Base-by-base conservation (phyloP, 768 basidiomycete species). In the Sutorius australiensis region DNA sequence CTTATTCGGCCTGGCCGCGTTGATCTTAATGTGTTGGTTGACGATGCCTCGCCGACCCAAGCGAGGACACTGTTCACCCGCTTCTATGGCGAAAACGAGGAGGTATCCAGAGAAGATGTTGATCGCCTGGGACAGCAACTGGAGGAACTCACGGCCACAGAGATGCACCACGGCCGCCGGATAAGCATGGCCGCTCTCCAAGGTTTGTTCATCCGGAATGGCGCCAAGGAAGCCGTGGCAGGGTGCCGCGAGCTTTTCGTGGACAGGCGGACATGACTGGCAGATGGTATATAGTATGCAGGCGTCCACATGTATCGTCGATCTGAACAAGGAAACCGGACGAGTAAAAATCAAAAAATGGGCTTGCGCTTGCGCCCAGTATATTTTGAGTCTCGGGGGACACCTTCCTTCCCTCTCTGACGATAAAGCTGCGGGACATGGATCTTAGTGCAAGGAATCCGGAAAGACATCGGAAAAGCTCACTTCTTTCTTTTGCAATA, bases 141-240 rank as follows among this genome's bases (percentile, higher is more conserved):
- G 39, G 76, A 80, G 48, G 62, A 71, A 37, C 72, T 84, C 6
- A 78, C 95, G 7, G 65, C 73, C 43, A 69, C 69, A 14, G 82
- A 86, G 62, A 75, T 77, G 72, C 61, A 67, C 39, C 62, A 63
- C 5, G 86, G 84, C 0, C 73, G 75, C 64, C 72, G 80, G 38
- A 77, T 97, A 53, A 98, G 94, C 66, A 99, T 99, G 97, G 97
- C 97, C 32, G 84, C 89, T 34, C 74, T 99, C 55, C 97, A 99
- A 63, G 97, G 97, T 17, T 80, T 89, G 32, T 98, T 99, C 71
- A 99, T 99, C 61, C 81, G 89, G 53, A 82, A 81, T 62, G 72
- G 71, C 42, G 78, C 85, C 39, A 70, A 67, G 57, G 79, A 81
- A 11, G 88, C 84, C 8, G 67, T 89, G 12, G 66, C 57, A 49